Evolutionary conservation across 495 filamentous ascomycete genomes (phyloP).

Genomic region (Cairneyella variabilis): DNA sequence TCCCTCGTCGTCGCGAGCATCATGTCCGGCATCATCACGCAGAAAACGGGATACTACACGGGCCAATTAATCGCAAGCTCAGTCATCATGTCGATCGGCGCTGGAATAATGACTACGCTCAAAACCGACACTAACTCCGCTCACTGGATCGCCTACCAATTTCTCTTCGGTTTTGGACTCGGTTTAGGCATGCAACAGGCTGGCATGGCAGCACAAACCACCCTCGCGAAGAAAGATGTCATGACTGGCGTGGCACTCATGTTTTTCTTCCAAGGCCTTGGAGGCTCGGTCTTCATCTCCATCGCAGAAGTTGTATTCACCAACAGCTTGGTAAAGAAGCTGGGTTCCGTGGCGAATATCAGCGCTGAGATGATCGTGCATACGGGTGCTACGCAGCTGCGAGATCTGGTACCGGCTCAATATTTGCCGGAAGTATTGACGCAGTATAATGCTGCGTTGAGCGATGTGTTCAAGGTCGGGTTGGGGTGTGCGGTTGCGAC

Average conservation of each 20-base stretch:
- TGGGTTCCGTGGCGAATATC: slow-evolving; percentile 37
- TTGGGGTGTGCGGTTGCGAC: slow-evolving; percentile 7
- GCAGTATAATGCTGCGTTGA: slow-evolving; percentile 31
- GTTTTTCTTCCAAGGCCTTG: slow-evolving; percentile 58
- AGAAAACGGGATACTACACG: slow-evolving; percentile 61
- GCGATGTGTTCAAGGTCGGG: slow-evolving; percentile 25
- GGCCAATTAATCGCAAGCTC: slow-evolving; percentile 53
- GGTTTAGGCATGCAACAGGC: slow-evolving; percentile 71
- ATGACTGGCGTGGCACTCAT: slow-evolving; percentile 58
- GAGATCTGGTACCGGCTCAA: slow-evolving; percentile 17
- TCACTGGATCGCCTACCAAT: slow-evolving; percentile 67
- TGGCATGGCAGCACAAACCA: slow-evolving; percentile 55
- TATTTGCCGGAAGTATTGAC: slow-evolving; percentile 18
- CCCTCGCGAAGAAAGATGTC: slow-evolving; percentile 48
- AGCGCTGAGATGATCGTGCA: slow-evolving; percentile 42
- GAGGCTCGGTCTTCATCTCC: slow-evolving; percentile 58
- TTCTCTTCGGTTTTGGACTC: slow-evolving; percentile 66
- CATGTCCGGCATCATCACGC: slow-evolving; percentile 47
- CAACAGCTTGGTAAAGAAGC: slow-evolving; percentile 45
- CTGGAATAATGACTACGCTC: slow-evolving; percentile 62
- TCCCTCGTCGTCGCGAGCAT: slow-evolving; percentile 46
- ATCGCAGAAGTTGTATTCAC: slow-evolving; percentile 60
- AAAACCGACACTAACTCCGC: slow-evolving; percentile 41
- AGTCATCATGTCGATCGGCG: slow-evolving; percentile 52
- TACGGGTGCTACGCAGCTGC: slow-evolving; percentile 43